Base-by-base conservation (phyloP, 2,329 filamentous ascomycete genomes). In the Talaromyces albobiverticillius region DNA sequence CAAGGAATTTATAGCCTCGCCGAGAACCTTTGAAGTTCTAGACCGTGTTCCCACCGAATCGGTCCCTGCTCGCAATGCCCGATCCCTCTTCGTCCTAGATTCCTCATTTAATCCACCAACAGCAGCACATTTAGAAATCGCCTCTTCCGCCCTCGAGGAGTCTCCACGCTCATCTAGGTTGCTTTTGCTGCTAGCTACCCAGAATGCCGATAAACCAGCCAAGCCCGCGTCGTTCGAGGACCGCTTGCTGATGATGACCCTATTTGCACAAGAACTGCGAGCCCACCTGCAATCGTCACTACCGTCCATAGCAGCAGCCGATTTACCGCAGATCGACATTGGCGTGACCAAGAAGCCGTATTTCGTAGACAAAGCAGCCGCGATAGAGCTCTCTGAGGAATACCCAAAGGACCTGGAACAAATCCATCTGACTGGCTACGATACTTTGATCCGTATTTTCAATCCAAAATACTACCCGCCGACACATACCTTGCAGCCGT, bases 91-190 rank as follows among this genome's bases (percentile, higher is more conserved):
- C 67, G 82, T 87, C 53, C 75, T 86, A 43, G 84, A 86, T 64
- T 85, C 83, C 0, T 85, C 82, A 22, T 86, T 85, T 77, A 87
- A 87, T 58, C 84, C 84, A 10, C 84, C 84, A 1, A 83, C 82
- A 3, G 71, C 75, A 50, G 84, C 83, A 9, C 83, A 87, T 62
- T 71, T 80, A 16, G 71, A 73, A 20, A 79, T 87, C 31, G 81
- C 79, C 4, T 74, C 72, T 26, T 79, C 79, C 14, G 82, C 82
- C 2, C 59, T 86, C 4, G 67, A 71, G 42, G 68, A 73, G 36
- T 63, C 68, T 16, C 57, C 61, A 6, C 50, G 53, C 32, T 58
- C 62, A 22, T 57, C 74, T 64, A 54, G 83, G 8, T 63, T 86
- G 2, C 67, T 86, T 3, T 74, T 87, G 2, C 74, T 86, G 1